phyloP scores from a whole-genome alignment of 2,329 filamentous ascomycete genomes.

The Huntiella bhutanensis region DNA sequence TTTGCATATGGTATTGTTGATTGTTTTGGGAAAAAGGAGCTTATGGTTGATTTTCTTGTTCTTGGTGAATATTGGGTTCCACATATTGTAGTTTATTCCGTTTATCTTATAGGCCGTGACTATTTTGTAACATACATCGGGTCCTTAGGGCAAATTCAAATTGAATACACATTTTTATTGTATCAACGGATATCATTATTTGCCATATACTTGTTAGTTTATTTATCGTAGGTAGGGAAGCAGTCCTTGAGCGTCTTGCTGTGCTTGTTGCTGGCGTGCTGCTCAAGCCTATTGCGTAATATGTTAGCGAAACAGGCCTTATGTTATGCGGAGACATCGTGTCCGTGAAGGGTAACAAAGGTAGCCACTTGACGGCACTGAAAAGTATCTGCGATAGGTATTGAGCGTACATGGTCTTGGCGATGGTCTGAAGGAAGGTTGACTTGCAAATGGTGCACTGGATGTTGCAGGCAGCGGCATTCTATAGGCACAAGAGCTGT shows the following conservation, averaged over 20 bases:
- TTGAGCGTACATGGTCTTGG: slow-evolving; percentile 40
- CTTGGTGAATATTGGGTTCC: too few relatives aligned
- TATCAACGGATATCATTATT: too few relatives aligned
- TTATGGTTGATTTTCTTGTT: too few relatives aligned
- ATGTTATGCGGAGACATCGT: too few relatives aligned
- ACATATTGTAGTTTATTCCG: too few relatives aligned
- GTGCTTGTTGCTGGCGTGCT: slow-evolving; percentile 62
- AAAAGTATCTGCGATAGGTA: too few relatives aligned
- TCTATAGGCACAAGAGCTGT: slow-evolving; percentile 25
- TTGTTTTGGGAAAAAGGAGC: too few relatives aligned
- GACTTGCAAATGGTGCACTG: slow-evolving; percentile 61
- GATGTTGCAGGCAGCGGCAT: slow-evolving; percentile 55
- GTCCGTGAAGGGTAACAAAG: background rate
- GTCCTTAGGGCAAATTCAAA: too few relatives aligned
- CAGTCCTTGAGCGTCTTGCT: slow-evolving; percentile 52
- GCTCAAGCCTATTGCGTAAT: slow-evolving; percentile 32
- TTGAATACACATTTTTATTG: too few relatives aligned
- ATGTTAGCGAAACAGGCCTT: background rate
- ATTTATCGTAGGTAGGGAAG: slow-evolving; percentile 33
- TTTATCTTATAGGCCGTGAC: too few relatives aligned
- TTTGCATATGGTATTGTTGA: background rate
- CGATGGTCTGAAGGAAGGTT: slow-evolving; percentile 61
- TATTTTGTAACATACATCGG: too few relatives aligned
- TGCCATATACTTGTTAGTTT: background rate
- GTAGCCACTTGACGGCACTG: background rate